Conservation (phyloP, 2,329 filamentous ascomycete species). For the Colletotrichum sidae region DNA sequence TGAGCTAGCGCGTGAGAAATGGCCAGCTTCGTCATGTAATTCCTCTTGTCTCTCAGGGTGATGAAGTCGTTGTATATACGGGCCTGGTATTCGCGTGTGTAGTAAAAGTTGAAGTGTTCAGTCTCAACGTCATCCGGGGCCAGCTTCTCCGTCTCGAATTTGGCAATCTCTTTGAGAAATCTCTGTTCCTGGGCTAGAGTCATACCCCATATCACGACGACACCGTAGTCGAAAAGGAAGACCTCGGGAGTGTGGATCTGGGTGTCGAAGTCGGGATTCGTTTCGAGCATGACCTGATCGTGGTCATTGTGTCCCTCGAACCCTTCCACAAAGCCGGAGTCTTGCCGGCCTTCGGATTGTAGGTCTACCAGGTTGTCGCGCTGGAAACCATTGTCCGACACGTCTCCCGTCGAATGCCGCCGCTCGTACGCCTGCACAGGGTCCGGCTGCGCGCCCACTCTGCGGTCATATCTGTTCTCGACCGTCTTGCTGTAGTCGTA, state of each 20-base stretch:
- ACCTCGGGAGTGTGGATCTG: constrained; percentile 92
- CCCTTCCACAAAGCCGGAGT: constrained; percentile 46
- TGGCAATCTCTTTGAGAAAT: constrained; percentile 92
- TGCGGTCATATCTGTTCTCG: constrained; percentile 49
- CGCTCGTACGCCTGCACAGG: constrained; percentile 68
- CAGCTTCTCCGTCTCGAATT: constrained; percentile 93
- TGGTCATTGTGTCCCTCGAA: constrained; percentile 42
- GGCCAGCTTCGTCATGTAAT: constrained; percentile 97
- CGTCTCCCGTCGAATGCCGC: constrained; percentile 80
- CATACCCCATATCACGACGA: constrained; percentile 99
- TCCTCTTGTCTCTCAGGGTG: constrained; percentile 89
- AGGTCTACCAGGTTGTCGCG: constrained; percentile 75
- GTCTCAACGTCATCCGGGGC: constrained; percentile 90
- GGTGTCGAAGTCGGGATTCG: constrained; percentile 81
- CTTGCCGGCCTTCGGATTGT: constrained; percentile 53
- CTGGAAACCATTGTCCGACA: constrained; percentile 66
- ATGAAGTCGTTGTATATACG: constrained; percentile 99
- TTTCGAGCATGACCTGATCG: constrained; percentile 51
- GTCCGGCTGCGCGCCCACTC: constrained; percentile 43
- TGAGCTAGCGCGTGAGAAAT: constrained; percentile 96
- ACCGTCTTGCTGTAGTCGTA: constrained; percentile 78
- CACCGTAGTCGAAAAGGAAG: constrained; percentile 97
- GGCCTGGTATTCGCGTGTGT: constrained; percentile 96
- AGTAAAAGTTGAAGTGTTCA: constrained; percentile 99
- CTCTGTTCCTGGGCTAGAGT: constrained; percentile 86